A percentile compares a stretch with the other conserved stretches of the same genome.
Evolutionary conservation across 192 early-diverging fungal genomes (phyloP).

Genomic region (Podila clonocystis): DNA sequence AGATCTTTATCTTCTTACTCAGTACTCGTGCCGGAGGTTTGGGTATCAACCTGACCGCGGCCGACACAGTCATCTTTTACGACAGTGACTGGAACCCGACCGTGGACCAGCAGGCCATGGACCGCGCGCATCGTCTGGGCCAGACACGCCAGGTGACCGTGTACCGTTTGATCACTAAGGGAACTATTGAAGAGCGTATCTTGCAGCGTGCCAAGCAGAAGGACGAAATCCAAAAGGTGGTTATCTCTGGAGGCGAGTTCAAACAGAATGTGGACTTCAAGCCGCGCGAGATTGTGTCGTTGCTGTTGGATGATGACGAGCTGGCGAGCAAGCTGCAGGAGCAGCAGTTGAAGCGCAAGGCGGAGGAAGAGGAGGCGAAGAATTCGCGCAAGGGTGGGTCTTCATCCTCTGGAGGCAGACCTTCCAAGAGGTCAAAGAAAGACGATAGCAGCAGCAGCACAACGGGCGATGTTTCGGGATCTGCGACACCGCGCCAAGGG

Average conservation of each 20-base stretch:
- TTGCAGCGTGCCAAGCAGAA: slow-evolving; percentile 85
- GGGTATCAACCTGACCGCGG: slow-evolving; percentile 91
- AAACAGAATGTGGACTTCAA: slow-evolving; percentile 83
- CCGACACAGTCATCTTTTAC: slow-evolving; percentile 90
- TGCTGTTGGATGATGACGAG: slow-evolving; percentile 84
- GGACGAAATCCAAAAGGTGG: slow-evolving; percentile 94
- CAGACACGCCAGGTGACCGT: slow-evolving; percentile 89
- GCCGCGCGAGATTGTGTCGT: slow-evolving; percentile 88
- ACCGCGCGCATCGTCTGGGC: slow-evolving; percentile 86
- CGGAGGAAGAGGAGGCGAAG: slow-evolving; percentile 58
- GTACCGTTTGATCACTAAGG: slow-evolving; percentile 83
- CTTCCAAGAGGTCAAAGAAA: slow-evolving; percentile 28
- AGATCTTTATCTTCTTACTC: slow-evolving; percentile 88
- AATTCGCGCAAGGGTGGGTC: slow-evolving; percentile 24
- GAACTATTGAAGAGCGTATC: slow-evolving; percentile 86
- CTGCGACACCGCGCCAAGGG: slow-evolving; percentile 19
- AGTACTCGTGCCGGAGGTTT: slow-evolving; percentile 88
- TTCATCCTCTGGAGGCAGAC: neutral
- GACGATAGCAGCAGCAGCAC: slow-evolving; percentile 16
- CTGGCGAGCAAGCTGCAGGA: slow-evolving; percentile 63
- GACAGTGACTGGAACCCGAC: slow-evolving; percentile 94
- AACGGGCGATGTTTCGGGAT: slow-evolving; percentile 5
- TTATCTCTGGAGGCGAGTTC: slow-evolving; percentile 91
- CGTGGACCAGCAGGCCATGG: slow-evolving; percentile 93
- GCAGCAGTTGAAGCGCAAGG: slow-evolving; percentile 65